Evolutionary conservation across 2,329 filamentous ascomycete species (phyloP).

Genomic region (Plectosphaerella sp.): DNA sequence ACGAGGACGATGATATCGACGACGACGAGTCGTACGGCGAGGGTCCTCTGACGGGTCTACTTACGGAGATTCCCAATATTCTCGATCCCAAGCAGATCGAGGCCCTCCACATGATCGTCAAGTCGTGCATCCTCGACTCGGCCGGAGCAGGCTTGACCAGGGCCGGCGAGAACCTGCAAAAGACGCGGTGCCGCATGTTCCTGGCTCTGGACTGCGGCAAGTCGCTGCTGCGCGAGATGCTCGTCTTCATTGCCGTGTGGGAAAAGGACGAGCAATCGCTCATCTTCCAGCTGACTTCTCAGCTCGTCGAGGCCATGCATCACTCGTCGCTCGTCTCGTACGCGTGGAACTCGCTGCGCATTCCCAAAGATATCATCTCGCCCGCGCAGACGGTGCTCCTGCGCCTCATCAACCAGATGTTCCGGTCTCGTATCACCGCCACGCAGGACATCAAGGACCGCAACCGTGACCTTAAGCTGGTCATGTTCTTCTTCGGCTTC

Average conservation of each 20-base stretch:
- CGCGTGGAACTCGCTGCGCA: slow-evolving; percentile 85
- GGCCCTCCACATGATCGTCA: slow-evolving; percentile 94
- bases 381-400: slow-evolving; percentile 91
- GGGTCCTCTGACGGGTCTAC: slow-evolving; percentile 73
- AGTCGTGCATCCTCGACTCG: slow-evolving; percentile 87
- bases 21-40: slow-evolving; percentile 78
- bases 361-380: slow-evolving; percentile 93
- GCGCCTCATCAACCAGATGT: slow-evolving; percentile 85
- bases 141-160: slow-evolving; percentile 63
- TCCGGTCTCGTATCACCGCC: slow-evolving; percentile 51
- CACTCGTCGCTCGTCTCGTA: slow-evolving; percentile 87
- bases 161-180: slow-evolving; percentile 78
- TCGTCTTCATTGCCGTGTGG: slow-evolving; percentile 97
- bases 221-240: slow-evolving; percentile 81
- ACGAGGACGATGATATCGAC: slow-evolving; percentile 60
- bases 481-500: slow-evolving; percentile 89
- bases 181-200: slow-evolving; percentile 83
- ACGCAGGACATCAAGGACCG: slow-evolving; percentile 47
- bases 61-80: slow-evolving; percentile 93
- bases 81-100: slow-evolving; percentile 94
- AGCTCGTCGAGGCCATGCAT: slow-evolving; percentile 90
- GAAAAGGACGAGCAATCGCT: slow-evolving; percentile 89
- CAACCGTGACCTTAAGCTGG: slow-evolving; percentile 54
- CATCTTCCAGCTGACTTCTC: slow-evolving; percentile 94
- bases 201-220: slow-evolving; percentile 86